Base-by-base conservation (phyloP, 108 stramenopile species). In the Cyclotella choctawhatcheeana region DNA sequence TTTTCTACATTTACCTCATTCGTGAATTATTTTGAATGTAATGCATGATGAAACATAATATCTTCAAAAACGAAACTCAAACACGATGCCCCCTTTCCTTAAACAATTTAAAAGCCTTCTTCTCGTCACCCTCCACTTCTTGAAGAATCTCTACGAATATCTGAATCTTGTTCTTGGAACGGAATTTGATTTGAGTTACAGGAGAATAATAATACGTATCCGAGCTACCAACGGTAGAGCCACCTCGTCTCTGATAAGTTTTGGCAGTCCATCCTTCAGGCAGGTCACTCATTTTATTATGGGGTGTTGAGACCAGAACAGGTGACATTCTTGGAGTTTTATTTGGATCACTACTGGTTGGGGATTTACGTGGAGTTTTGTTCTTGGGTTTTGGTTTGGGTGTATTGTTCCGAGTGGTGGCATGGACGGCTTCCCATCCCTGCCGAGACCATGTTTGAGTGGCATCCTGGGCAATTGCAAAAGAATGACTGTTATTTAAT, bases 181-280 rank as follows among this genome's bases (percentile, higher is more conserved):
- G 30, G 53, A 74, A 68, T 33, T 74, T 74, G 55, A 67, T 68
- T 47, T 68, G 20, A 3, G 32, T 33, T 2, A 32, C 31, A 6
- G 73, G 73, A 25, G 73, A 74, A 34, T 58, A 74, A 21, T 40
- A 74, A 22, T 74, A 74, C 22, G 52, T 33, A 68, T 74, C 73
- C 16, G 34, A 58, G 1, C 22, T 27, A 5, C 73, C 66, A 4
- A 54, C 67, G 20, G 37, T 40, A 14, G 29, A 18, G 22, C 73
- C 73, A 13, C 48, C 33, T 18, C 17, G 29, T 29, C 73, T 52
- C 33, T 67, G 32, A 44, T 20, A 74, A 13, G 56, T 74, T 65
- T 74, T 58, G 13, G 48, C 31, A 13, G 67, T 68, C 73, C 73
- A 74, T 35, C 66, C 66, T 21, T 67, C 54, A 0, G 35, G 54